phyloP scores from a whole-genome alignment of 305 asterid genomes.

The Fraxinus latifolia region DNA sequence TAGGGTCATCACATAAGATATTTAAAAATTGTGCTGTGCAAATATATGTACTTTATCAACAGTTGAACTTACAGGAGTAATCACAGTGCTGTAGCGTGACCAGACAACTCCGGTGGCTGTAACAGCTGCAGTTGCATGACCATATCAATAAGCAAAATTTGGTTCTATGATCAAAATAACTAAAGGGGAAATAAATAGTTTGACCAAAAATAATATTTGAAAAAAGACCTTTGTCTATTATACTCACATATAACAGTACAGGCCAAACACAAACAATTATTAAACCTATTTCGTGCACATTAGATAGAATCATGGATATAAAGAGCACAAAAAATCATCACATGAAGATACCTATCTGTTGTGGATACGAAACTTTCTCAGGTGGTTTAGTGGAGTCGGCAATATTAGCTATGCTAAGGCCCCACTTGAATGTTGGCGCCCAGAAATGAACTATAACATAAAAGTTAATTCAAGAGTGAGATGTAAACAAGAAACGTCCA shows the following conservation, averaged over 20 bases:
- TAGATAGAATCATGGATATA: neutral
- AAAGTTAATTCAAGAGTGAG: neutral
- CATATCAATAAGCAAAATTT: slow-evolving; percentile 9
- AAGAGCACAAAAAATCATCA: slow-evolving; percentile 19
- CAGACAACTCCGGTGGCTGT: slow-evolving; percentile 81
- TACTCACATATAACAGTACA: neutral
- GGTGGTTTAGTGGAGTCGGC: slow-evolving; percentile 66
- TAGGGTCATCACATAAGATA: neutral
- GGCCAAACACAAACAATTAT: neutral
- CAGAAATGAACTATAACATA: slow-evolving; percentile 58
- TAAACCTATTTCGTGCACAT: neutral
- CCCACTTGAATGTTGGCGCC: slow-evolving; percentile 90
- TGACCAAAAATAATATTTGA: neutral
- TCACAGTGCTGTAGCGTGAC: slow-evolving; percentile 87
- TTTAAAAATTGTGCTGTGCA: neutral
- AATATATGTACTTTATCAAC: neutral
- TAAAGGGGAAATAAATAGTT: neutral
- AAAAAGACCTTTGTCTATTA: neutral
- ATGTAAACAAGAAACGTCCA: neutral
- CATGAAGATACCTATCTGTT: slow-evolving; percentile 51
- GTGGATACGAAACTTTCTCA: slow-evolving; percentile 67
- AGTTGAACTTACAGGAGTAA: slow-evolving; percentile 69
- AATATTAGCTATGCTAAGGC: slow-evolving; percentile 70
- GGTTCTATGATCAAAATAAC: neutral
- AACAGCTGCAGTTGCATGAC: slow-evolving; percentile 51